Evolutionary conservation across 495 filamentous ascomycete species (phyloP), one percentile per base, ranked within the genome.

Genomic region (Collariella sp.): DNA sequence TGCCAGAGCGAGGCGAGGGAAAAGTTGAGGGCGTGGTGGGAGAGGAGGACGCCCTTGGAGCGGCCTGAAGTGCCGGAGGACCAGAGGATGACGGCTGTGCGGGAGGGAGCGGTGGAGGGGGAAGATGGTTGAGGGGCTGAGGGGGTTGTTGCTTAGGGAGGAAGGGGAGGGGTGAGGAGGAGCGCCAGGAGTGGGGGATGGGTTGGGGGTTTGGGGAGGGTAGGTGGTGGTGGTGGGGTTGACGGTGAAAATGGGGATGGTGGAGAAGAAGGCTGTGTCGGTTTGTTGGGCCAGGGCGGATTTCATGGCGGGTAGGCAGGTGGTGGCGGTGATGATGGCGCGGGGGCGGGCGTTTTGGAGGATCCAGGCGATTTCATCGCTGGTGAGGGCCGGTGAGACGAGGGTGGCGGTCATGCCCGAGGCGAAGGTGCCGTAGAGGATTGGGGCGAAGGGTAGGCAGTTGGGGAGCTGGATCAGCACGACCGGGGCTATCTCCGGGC

Each of bases 31-130:
- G 65, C 61, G 58, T 73, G 70, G 63, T 93, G 88, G 3, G 84
- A 86, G 49, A 91, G 68, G 29, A 86, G 73, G 2, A 93, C 88
- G 56, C 88, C 88, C 68, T 93, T 93, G 19, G 88, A 89, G 39
- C 81, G 74, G 18, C 88, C 88, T 0, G 88, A 91, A 3, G 88
- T 93, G 4, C 88, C 88, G 4, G 85, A 88, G 11, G 88, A 91
- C 73, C 90, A 93, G 69, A 91, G 89, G 63, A 93, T 87, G 3
- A 67, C 63, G 35, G 58, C 58, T 7, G 64, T 63, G 52, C 57
- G 56, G 45, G 29, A 23, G 13, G 50, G 22, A 12, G 60, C 51
- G 15, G 49, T 20, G 10, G 45, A 18, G 20, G 52, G 43, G 12
- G 48, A 59, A 53, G 23, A 44, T 16, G 26, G 50, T 15, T 12